Percentiles rank a stretch among this genome's conserved stretches.
Conservation (phyloP, 2,329 filamentous ascomycete genomes). For the Coniochaeta sp. region DNA sequence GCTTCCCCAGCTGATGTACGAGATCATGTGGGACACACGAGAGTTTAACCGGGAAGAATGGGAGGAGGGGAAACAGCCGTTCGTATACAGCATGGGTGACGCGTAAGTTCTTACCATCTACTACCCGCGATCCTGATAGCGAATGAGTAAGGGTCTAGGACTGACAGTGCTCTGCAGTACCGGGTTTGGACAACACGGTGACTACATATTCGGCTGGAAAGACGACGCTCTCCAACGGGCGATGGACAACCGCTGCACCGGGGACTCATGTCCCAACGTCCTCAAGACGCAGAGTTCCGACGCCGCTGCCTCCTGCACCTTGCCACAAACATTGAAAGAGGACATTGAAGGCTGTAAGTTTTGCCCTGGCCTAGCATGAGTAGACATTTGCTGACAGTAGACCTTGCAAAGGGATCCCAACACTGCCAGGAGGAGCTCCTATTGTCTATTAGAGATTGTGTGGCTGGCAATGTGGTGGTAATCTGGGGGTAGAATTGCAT, state of each 20-base stretch:
- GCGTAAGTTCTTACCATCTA: slow-evolving; percentile 8
- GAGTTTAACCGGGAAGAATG: slow-evolving; percentile 24
- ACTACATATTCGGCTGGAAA: slow-evolving; percentile 11
- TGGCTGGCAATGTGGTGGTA: not conserved
- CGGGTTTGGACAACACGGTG: slow-evolving; percentile 8
- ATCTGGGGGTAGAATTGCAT: not conserved
- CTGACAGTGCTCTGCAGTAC: not conserved
- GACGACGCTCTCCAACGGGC: slow-evolving; percentile 2
- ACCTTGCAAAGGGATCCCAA: not conserved
- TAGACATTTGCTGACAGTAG: not conserved
- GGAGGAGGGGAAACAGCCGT: slow-evolving; percentile 14
- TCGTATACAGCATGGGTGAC: slow-evolving; percentile 19
- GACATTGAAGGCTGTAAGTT: slow-evolving; percentile 3
- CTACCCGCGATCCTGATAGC: too few relatives aligned
- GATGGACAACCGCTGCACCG: not conserved
- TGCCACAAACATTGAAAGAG: not conserved
- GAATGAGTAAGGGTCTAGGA: too few relatives aligned
- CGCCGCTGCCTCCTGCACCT: not conserved
- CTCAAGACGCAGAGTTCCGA: slow-evolving; percentile 1
- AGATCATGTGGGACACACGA: slow-evolving; percentile 34
- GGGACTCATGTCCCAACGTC: not conserved
- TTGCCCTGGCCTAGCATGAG: too few relatives aligned
- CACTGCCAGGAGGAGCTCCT: not conserved
- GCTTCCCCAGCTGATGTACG: slow-evolving; percentile 35
- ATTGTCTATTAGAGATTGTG: not conserved